Percentiles rank a stretch among this genome's conserved stretches.
Evolutionary conservation across 805 yeast genomes (phyloP).

Genomic region (Nakazawaea wyomingensis): DNA sequence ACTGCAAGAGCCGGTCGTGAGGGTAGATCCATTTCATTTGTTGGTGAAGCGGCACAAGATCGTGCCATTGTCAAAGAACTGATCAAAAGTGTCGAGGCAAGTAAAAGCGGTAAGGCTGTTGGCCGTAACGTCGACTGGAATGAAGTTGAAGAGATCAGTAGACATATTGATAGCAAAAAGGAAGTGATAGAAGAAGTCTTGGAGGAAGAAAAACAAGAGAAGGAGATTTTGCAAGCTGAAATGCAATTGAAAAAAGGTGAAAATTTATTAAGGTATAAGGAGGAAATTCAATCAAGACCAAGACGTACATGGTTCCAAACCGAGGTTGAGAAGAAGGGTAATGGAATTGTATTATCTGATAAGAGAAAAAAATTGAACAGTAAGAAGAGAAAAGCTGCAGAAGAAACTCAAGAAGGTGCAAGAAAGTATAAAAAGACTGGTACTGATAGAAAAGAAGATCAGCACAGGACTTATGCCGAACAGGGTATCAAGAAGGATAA

Average conservation of each 20-base stretch:
- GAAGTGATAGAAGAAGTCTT: constrained; percentile 69
- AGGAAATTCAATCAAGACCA: constrained; percentile 85
- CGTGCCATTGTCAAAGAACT: constrained; percentile 90
- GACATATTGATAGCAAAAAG: constrained; percentile 53
- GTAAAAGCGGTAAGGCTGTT: constrained; percentile 54
- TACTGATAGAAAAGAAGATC: constrained; percentile 55
- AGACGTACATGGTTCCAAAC: constrained; percentile 94
- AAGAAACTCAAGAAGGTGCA: constrained; percentile 37
- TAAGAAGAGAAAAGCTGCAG: constrained; percentile 71
- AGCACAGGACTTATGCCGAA: constrained; percentile 33
- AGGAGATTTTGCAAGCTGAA: constrained; percentile 83
- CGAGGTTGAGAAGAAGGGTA: constrained; percentile 45
- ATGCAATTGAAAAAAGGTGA: constrained; percentile 84
- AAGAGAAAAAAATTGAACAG: constrained; percentile 47
- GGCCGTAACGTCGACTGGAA: constrained; percentile 91
- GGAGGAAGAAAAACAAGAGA: constrained; percentile 83
- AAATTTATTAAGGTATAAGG: constrained; percentile 71
- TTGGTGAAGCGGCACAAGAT: constrained; percentile 86
- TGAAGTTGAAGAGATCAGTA: constrained; percentile 66
- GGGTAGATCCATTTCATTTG: constrained; percentile 89
- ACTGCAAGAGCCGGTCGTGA: constrained; percentile 99
- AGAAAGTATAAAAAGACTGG: constrained; percentile 79
- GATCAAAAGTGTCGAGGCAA: constrained; percentile 57
- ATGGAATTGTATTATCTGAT: constrained; percentile 28
- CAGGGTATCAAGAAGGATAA: constrained; percentile 24